phyloP scores from a whole-genome alignment of 768 basidiomycete species.

The Amanita rubescens region DNA sequence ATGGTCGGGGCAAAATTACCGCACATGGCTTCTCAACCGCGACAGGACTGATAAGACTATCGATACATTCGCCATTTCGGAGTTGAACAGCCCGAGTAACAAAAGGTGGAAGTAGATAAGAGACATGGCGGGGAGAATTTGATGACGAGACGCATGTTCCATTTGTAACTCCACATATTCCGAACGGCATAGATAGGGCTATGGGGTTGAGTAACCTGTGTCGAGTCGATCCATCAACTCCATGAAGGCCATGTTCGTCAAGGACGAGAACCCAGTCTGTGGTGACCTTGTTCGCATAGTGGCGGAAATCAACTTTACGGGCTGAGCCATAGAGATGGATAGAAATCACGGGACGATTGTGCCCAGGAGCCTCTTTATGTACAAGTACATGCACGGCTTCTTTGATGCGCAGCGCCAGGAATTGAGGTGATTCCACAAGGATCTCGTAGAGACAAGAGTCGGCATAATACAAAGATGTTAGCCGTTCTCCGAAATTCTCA shows the following conservation, averaged over 20 bases:
- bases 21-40: not conserved
- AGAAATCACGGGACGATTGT: conserved; percentile 25
- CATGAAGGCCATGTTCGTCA: conserved; percentile 35
- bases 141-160: conserved; percentile 26
- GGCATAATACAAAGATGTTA: conserved; percentile 32
- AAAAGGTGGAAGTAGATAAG: conserved; percentile 57
- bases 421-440: conserved; percentile 37
- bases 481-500: conserved; percentile 21
- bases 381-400: not conserved
- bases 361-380: not conserved
- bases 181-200: conserved; percentile 22
- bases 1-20: not conserved
- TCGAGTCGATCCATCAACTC: conserved; percentile 25
- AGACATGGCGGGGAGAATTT: conserved; percentile 28
- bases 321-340: conserved; percentile 14
- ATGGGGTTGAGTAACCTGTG: conserved; percentile 36
- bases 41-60: not conserved
- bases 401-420: conserved; percentile 26
- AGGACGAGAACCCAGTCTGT: conserved; percentile 48
- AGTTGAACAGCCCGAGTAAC: conserved; percentile 31
- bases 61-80: not conserved
- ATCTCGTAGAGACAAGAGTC: conserved; percentile 34
- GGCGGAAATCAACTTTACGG: conserved; percentile 25
- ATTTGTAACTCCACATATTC: conserved; percentile 11
- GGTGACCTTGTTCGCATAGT: conserved; percentile 26